A percentile compares a stretch with the other conserved stretches of the same genome.
These are phyloP conservation scores for Glebionis coronaria DNA, from an alignment of 129 eudicot genomes.

Conservation along the genomic window DNA sequence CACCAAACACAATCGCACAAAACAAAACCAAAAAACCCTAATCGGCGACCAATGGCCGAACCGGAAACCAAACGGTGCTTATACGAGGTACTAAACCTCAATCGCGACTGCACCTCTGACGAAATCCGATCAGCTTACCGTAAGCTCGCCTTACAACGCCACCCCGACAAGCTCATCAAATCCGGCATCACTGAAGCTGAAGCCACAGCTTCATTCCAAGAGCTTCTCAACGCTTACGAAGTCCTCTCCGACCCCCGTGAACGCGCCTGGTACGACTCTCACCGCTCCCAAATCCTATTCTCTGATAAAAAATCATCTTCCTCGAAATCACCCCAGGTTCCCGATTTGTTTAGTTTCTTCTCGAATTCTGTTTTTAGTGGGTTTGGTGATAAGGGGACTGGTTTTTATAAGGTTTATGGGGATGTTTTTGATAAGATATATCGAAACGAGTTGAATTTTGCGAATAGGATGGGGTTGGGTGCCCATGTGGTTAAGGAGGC, in stretches of 20 bases:
- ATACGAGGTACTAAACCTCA: constrained; percentile 79
- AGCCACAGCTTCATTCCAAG: constrained; percentile 92
- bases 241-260: constrained; percentile 86
- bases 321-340: constrained; percentile 37
- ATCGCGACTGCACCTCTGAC: constrained; percentile 66
- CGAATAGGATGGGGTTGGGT: constrained; percentile 58
- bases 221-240: constrained; percentile 89
- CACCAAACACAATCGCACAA: neutral
- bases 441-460: constrained; percentile 59
- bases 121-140: constrained; percentile 89
- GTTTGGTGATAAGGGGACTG: constrained; percentile 60
- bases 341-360: constrained; percentile 69
- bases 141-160: constrained; percentile 95
- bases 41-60: constrained; percentile 42
- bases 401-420: constrained; percentile 79
- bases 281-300: constrained; percentile 85
- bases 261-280: constrained; percentile 97
- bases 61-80: constrained; percentile 72
- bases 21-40: constrained; percentile 38
- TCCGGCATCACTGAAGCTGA: constrained; percentile 79
- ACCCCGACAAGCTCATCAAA: constrained; percentile 83
- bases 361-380: constrained; percentile 69
- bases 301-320: constrained; percentile 30
- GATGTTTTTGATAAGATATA: constrained; percentile 75
- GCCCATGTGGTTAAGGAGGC: constrained; percentile 62